These are phyloP conservation scores for Ogataea hybrid DNA, from an alignment of 1,139 yeast genomes.

Conservation along the genomic window DNA sequence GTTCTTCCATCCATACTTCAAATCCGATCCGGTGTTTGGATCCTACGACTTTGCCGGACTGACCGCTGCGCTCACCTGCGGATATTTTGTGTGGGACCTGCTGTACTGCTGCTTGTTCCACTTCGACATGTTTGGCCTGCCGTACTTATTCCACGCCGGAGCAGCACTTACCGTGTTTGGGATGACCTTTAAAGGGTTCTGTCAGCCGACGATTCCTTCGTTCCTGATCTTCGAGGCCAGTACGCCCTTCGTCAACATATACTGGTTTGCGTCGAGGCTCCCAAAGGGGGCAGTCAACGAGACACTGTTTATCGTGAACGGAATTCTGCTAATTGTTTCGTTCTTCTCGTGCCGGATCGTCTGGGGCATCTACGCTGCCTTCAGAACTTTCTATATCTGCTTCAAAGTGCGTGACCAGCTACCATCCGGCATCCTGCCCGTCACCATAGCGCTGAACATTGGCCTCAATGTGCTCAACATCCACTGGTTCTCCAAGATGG, in stretches of 20 bases:
- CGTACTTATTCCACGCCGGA: slow-evolving; percentile 53
- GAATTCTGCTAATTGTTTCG: slow-evolving; percentile 42
- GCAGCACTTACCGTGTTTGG: slow-evolving; percentile 53
- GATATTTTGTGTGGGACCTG: slow-evolving; percentile 58
- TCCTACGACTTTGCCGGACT: slow-evolving; percentile 50
- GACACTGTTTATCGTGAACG: slow-evolving; percentile 43
- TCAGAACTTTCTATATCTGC: slow-evolving; percentile 39
- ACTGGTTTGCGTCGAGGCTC: slow-evolving; percentile 55
- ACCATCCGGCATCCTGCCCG: slow-evolving; percentile 26
- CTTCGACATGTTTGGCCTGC: slow-evolving; percentile 47
- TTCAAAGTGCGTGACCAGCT: slow-evolving; percentile 34
- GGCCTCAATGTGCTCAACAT: slow-evolving; percentile 48
- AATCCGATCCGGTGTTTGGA: slow-evolving; percentile 44
- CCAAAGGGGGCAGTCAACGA: slow-evolving; percentile 48
- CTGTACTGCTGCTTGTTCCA: slow-evolving; percentile 43
- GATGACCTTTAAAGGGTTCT: slow-evolving; percentile 43
- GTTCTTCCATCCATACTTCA: slow-evolving; percentile 45
- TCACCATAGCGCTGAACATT: slow-evolving; percentile 41
- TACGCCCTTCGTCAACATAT: slow-evolving; percentile 58
- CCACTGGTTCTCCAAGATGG: slow-evolving; percentile 56
- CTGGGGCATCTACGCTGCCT: slow-evolving; percentile 58
- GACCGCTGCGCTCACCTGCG: slow-evolving; percentile 45
- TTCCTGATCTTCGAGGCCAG: slow-evolving; percentile 54
- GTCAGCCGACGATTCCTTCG: slow-evolving; percentile 52
- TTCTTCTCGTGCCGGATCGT: slow-evolving; percentile 51